Conservation (phyloP, 352 stramenopile genomes). For the Phytophthora fragariae region DNA sequence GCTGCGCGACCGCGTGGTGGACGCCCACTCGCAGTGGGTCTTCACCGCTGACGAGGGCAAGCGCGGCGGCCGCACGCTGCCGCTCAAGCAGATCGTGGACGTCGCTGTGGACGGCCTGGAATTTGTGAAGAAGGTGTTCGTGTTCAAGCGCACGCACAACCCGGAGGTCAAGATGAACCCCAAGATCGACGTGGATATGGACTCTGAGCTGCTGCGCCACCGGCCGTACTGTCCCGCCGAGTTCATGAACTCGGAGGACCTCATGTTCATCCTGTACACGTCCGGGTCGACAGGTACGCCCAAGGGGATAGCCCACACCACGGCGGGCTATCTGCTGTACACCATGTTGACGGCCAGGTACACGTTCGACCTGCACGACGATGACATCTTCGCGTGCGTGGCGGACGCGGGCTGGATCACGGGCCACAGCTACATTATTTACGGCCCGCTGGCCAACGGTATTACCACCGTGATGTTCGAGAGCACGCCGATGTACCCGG, state of each 20-base stretch:
- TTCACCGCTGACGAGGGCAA: slow-evolving; percentile 94
- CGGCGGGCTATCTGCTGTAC: slow-evolving; percentile 96
- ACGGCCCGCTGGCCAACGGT: slow-evolving; percentile 96
- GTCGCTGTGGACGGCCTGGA: slow-evolving; percentile 86
- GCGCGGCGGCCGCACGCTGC: slow-evolving; percentile 92
- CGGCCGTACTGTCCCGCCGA: slow-evolving; percentile 96
- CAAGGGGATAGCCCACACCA: slow-evolving; percentile 97
- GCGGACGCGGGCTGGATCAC: slow-evolving; percentile 97
- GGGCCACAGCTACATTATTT: slow-evolving; percentile 97
- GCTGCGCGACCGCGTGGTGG: slow-evolving; percentile 94
- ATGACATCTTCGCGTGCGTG: slow-evolving; percentile 95
- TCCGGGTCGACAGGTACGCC: slow-evolving; percentile 95
- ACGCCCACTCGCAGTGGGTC: slow-evolving; percentile 89
- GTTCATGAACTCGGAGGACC: slow-evolving; percentile 96
- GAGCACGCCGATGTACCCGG: slow-evolving; percentile 96
- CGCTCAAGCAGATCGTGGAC: slow-evolving; percentile 97
- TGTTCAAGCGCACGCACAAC: slow-evolving; percentile 92
- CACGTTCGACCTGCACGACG: slow-evolving; percentile 93
- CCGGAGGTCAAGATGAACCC: slow-evolving; percentile 78
- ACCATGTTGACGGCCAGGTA: slow-evolving; percentile 93
- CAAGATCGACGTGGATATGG: slow-evolving; percentile 93
- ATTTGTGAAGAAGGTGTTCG: slow-evolving; percentile 94
- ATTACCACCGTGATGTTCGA: slow-evolving; percentile 98
- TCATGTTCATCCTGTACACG: slow-evolving; percentile 98
- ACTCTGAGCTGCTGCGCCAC: slow-evolving; percentile 85